These are phyloP conservation scores for Prunus yedoensis DNA, from an alignment of 331 rosid species.

Conservation along the genomic window DNA sequence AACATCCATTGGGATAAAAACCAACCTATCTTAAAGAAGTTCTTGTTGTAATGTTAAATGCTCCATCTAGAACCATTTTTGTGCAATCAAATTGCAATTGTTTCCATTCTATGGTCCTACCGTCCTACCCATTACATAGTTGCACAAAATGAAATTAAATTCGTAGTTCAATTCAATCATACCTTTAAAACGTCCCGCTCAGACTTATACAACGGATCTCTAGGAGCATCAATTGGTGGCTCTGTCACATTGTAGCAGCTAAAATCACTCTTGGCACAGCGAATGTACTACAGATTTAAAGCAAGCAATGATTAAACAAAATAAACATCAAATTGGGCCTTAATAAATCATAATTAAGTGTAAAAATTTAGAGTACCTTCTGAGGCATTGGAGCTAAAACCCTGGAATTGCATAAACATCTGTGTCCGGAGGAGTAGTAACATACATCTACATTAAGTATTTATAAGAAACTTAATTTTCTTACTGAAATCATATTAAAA, in stretches of 20 bases:
- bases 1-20: not conserved
- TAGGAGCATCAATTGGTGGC: conserved; percentile 91
- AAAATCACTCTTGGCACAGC: conserved; percentile 83
- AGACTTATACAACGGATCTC: conserved; percentile 84
- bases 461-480: not conserved
- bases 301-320: conserved; percentile 6
- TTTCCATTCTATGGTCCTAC: not conserved
- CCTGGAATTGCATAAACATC: conserved; percentile 86
- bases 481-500: not conserved
- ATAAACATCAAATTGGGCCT: not conserved
- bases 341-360: not conserved
- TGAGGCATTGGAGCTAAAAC: conserved; percentile 94
- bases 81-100: not conserved
- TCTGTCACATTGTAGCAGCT: conserved; percentile 82
- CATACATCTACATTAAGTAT: conserved; percentile 66
- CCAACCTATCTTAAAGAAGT: not conserved
- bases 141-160: not conserved
- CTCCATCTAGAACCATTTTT: not conserved
- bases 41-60: not conserved
- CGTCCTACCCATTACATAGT: not conserved
- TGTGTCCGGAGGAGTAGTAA: conserved; percentile 97
- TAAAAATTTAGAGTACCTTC: conserved; percentile 44
- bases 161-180: not conserved
- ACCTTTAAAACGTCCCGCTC: conserved; percentile 83
- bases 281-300: conserved; percentile 62